phyloP scores from a whole-genome alignment of 257 asterid genomes.

The Gynochthodes officinalis region DNA sequence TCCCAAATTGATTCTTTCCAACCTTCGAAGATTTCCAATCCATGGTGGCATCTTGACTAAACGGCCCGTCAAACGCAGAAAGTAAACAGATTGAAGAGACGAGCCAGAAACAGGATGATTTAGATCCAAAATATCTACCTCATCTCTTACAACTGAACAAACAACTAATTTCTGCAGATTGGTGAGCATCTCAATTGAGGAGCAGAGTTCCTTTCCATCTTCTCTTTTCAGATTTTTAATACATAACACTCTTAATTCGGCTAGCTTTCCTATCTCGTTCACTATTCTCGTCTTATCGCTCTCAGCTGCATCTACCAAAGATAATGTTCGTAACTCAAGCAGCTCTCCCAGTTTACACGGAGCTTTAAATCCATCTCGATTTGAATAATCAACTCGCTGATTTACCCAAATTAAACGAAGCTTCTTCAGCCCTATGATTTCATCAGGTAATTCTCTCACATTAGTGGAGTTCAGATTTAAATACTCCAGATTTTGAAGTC shows the following conservation, averaged over 20 bases:
- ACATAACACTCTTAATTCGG: constrained; percentile 19
- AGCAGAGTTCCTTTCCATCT: constrained; percentile 33
- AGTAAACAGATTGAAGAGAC: not conserved
- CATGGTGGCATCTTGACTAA: constrained; percentile 13
- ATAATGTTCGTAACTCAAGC: constrained; percentile 13
- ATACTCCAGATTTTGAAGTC: constrained; percentile 21
- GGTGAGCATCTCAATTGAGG: constrained; percentile 28
- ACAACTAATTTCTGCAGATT: not conserved
- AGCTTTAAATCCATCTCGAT: not conserved
- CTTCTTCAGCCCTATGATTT: constrained; percentile 22
- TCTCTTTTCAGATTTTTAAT: constrained; percentile 25
- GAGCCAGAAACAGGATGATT: not conserved
- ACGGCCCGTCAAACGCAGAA: not conserved
- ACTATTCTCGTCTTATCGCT: not conserved
- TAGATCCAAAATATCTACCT: constrained; percentile 15
- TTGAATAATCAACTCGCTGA: not conserved
- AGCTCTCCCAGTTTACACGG: constrained; percentile 16
- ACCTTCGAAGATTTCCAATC: constrained; percentile 4
- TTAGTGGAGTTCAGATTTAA: not conserved
- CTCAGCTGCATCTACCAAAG: not conserved
- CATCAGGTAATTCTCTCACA: constrained; percentile 17
- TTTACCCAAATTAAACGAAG: constrained; percentile 11
- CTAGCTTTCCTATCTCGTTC: constrained; percentile 26
- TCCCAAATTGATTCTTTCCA: not conserved
- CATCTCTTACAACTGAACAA: not conserved